Base-by-base conservation (phyloP, 371 early-diverging fungal species). In the Syncephalastrum monosporum region DNA sequence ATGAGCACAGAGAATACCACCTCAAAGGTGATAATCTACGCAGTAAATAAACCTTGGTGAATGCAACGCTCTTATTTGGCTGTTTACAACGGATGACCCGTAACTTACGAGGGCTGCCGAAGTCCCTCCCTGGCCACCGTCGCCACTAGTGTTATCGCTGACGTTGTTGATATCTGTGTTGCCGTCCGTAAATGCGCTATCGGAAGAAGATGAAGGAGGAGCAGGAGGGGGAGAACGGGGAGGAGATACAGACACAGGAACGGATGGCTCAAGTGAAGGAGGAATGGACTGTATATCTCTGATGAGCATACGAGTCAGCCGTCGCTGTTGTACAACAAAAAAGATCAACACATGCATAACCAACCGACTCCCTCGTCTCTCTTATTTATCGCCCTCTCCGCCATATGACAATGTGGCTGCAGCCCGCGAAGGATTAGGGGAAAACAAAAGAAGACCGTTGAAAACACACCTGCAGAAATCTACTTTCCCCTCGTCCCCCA, bases 1-100 rank as follows among this genome's bases (percentile, higher is more conserved):
- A 54, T 23, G 19, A 48, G 25, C 12, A 60, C 50, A 3, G 60
- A 60, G 25, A 60, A 60, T 7, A 59, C 53, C 15, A 59, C 59
- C 25, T 53, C 60, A 43, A 60, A 54, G 6, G 60, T 50, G 21
- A 60, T 54, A 16, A 60, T 54, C 38, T 38, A 14, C 6, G 38
- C 53, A 17, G 19, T 10, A 29, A 38, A 50, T 24, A 50, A 24
- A 17, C 21, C 49, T 7, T n/a, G 13, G 21, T 19, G 15, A 19
- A 50, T 50, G 10, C 19, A 10, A n/a, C 38, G 19, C 17, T 38
- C 29, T 3, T 12, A 15, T 1, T 5, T 38, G 15, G 19, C 38
- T 17, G 17, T 42, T 21, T 50, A 24, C 16, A 17, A 23, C 14
- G 15, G 19, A 50, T 25, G 25, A 12, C 19, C 24, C 14, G 7